Conservation (phyloP, 73 alveolate genomes). For the Paramecium octaurelia region DNA sequence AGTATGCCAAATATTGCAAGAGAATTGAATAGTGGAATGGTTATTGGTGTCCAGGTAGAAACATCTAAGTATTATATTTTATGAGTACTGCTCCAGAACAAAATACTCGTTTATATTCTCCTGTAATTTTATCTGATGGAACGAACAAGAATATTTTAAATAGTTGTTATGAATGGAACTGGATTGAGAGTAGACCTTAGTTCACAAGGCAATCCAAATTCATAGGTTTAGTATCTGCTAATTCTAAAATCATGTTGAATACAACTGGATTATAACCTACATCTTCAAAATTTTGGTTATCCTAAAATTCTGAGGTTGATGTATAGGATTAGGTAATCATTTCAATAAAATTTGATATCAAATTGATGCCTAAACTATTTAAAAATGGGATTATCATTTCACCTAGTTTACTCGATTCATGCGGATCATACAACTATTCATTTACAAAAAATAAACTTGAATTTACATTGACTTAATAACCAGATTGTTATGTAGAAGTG, state of each 20-base stretch:
- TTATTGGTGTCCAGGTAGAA: conserved; percentile 28
- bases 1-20: background rate
- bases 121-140: conserved; percentile 45
- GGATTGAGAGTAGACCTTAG: conserved; percentile 24
- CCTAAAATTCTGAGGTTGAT: background rate
- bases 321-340: background rate
- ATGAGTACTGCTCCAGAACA: conserved; percentile 52
- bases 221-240: background rate
- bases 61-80: background rate
- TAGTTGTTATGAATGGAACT: conserved; percentile 49
- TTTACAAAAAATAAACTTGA: background rate
- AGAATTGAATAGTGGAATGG: conserved; percentile 25
- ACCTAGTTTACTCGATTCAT: background rate
- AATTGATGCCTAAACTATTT: background rate
- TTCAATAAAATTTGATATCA: background rate
- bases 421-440: background rate
- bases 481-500: background rate
- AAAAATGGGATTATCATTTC: background rate
- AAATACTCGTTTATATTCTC: conserved; percentile 42
- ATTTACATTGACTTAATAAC: background rate
- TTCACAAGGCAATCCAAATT: conserved; percentile 24
- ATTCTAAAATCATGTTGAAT: background rate
- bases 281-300: background rate
- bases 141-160: background rate
- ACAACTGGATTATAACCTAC: background rate